A percentile compares a stretch with the other conserved stretches of the same genome.
Conservation (phyloP, 257 asterid genomes). For the Lantana camara region DNA sequence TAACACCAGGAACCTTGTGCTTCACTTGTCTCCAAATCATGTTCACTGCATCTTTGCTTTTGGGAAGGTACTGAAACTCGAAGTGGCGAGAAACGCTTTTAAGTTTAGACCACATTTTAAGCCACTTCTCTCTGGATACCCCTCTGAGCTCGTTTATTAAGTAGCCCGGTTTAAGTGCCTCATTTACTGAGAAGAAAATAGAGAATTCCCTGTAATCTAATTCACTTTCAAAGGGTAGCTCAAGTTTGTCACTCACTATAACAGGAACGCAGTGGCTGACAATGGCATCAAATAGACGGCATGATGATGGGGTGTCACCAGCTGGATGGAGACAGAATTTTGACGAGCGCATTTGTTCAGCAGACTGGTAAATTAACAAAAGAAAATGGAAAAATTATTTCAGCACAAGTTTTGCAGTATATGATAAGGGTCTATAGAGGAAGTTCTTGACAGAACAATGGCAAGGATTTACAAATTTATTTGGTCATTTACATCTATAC, state of each 20-base stretch:
- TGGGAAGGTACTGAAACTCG: constrained; percentile 83
- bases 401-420: not conserved
- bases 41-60: constrained; percentile 72
- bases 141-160: constrained; percentile 62
- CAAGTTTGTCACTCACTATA: constrained; percentile 83
- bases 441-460: not conserved
- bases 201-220: constrained; percentile 86
- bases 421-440: not conserved
- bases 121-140: constrained; percentile 61
- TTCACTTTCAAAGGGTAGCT: constrained; percentile 90
- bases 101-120: constrained; percentile 72
- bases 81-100: constrained; percentile 72
- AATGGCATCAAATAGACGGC: constrained; percentile 92
- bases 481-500: too few relatives aligned
- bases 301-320: constrained; percentile 98
- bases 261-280: constrained; percentile 96
- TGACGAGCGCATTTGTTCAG: constrained; percentile 80
- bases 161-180: constrained; percentile 66
- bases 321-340: constrained; percentile 94
- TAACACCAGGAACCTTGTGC: constrained; percentile 63
- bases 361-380: constrained; percentile 54
- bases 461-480: constrained; percentile 6
- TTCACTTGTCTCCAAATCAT: constrained; percentile 93
- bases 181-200: constrained; percentile 70
- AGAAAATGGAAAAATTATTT: constrained; percentile 6